A percentile compares a stretch with the other conserved stretches of the same genome.
phyloP scores from a whole-genome alignment of 139 green algal genomes.

The Mychonastes homosphaera region DNA sequence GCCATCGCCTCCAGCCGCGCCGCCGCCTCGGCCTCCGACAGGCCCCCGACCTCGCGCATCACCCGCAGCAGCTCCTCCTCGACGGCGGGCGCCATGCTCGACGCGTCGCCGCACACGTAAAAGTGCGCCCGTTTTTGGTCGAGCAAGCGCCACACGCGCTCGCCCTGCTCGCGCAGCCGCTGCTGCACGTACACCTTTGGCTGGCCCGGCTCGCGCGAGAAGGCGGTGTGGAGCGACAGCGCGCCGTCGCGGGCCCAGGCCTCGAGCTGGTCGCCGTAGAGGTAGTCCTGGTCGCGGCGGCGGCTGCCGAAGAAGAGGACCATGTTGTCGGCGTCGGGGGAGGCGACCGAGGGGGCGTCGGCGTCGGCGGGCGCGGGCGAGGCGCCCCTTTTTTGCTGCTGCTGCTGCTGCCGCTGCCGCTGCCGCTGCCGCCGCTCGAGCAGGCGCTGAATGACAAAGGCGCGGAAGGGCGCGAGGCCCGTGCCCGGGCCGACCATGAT shows the following conservation, averaged over 20 bases:
- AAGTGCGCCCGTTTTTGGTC: slow-evolving; percentile 55
- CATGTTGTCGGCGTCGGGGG: slow-evolving; percentile 17
- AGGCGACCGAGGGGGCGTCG: background rate
- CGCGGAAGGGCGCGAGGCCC: slow-evolving; percentile 77
- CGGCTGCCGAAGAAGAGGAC: slow-evolving; percentile 84
- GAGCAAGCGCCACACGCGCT: slow-evolving; percentile 63
- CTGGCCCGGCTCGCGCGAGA: slow-evolving; percentile 58
- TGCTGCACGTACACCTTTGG: slow-evolving; percentile 97
- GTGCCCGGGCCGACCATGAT: slow-evolving; percentile 90
- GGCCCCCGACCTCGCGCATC: slow-evolving; percentile 2
- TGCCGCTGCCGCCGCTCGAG: slow-evolving; percentile 18
- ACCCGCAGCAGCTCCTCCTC: slow-evolving; percentile 33
- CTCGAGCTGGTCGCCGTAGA: slow-evolving; percentile 65
- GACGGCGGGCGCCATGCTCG: slow-evolving; percentile 61
- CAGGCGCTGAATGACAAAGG: slow-evolving; percentile 68
- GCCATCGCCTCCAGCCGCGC: slow-evolving; percentile 47
- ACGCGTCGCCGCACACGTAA: slow-evolving; percentile 84
- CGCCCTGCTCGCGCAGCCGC: slow-evolving; percentile 46
- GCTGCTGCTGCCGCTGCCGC: background rate
- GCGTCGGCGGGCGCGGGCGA: background rate
- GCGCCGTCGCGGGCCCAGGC: slow-evolving; percentile 40
- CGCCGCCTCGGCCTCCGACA: slow-evolving; percentile 12
- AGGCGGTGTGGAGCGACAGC: slow-evolving; percentile 66
- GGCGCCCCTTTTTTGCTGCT: slow-evolving; percentile 1
- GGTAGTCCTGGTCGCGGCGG: slow-evolving; percentile 67